These are phyloP conservation scores for Seminavis robusta DNA, from an alignment of 108 stramenopile genomes.

Conservation along the genomic window DNA sequence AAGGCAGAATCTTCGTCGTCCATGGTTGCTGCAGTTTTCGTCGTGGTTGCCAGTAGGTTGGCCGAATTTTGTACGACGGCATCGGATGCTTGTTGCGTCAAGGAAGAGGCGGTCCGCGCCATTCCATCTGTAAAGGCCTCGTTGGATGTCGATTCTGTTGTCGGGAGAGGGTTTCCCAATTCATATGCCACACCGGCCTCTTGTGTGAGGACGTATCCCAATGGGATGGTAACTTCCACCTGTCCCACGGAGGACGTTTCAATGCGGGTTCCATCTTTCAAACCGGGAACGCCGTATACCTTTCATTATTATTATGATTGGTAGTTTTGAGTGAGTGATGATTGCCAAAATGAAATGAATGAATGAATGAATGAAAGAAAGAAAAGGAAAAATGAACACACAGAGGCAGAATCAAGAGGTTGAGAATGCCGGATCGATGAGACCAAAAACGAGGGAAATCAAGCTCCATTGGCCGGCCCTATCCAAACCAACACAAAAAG, in stretches of 20 bases:
- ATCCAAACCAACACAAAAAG: too few species aligned
- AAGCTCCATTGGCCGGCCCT: too few species aligned
- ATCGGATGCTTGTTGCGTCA: background rate
- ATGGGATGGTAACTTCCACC: slow-evolving; percentile 55
- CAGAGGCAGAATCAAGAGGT: too few species aligned
- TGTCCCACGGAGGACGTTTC: slow-evolving; percentile 46
- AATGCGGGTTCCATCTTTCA: slow-evolving; percentile 71
- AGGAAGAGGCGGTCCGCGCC: background rate
- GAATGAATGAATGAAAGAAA: too few species aligned
- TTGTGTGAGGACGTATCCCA: slow-evolving; percentile 61
- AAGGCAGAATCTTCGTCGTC: slow-evolving; percentile 8
- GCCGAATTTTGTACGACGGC: too few species aligned
- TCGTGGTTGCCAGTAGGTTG: too few species aligned
- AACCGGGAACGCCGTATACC: slow-evolving; percentile 62
- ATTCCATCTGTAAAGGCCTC: background rate
- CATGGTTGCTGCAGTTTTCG: background rate
- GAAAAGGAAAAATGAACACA: too few species aligned
- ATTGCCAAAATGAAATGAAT: too few species aligned
- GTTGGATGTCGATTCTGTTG: background rate
- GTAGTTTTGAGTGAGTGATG: too few species aligned
- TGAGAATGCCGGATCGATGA: too few species aligned
- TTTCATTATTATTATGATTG: too few species aligned
- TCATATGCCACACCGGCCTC: slow-evolving; percentile 57
- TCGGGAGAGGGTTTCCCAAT: slow-evolving; percentile 40
- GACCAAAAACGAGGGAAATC: too few species aligned